phyloP scores from a whole-genome alignment of 2,329 filamentous ascomycete genomes.

The Talaromyces sp. region DNA sequence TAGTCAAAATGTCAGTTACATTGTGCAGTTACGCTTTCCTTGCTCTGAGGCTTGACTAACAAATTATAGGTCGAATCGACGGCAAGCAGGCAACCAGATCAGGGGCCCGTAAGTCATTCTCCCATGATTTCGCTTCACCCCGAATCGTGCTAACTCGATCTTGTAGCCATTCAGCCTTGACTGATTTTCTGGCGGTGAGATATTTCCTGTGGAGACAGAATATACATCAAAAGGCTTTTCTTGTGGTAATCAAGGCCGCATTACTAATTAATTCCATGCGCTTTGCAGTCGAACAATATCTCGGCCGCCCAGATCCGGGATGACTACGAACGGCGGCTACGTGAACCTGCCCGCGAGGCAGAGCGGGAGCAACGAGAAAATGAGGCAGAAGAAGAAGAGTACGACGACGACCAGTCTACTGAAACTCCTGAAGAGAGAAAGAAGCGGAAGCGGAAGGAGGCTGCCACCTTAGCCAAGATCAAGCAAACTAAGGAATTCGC shows the following conservation, averaged over 20 bases:
- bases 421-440: conserved; percentile 44
- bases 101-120: conserved; percentile 42
- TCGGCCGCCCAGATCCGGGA: conserved; percentile 60
- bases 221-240: background rate
- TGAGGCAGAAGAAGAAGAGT: conserved; percentile 25
- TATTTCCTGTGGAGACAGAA: background rate
- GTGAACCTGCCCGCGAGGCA: conserved; percentile 43
- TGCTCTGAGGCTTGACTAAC: background rate
- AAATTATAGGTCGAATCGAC: conserved; percentile 23
- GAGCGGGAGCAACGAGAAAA: conserved; percentile 23
- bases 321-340: conserved; percentile 53
- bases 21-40: background rate
- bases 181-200: conserved; percentile 61
- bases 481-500: conserved; percentile 50
- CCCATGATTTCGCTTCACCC: background rate
- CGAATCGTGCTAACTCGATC: background rate
- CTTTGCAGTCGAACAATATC: conserved; percentile 57
- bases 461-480: conserved; percentile 40
- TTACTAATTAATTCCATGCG: background rate
- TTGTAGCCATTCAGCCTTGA: conserved; percentile 58
- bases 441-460: conserved; percentile 55
- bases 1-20: background rate
- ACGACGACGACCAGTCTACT: conserved; percentile 30
- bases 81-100: conserved; percentile 29
- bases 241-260: background rate